Evolutionary conservation across 495 filamentous ascomycete genomes (phyloP).

Genomic region (Penicillium taxi): DNA sequence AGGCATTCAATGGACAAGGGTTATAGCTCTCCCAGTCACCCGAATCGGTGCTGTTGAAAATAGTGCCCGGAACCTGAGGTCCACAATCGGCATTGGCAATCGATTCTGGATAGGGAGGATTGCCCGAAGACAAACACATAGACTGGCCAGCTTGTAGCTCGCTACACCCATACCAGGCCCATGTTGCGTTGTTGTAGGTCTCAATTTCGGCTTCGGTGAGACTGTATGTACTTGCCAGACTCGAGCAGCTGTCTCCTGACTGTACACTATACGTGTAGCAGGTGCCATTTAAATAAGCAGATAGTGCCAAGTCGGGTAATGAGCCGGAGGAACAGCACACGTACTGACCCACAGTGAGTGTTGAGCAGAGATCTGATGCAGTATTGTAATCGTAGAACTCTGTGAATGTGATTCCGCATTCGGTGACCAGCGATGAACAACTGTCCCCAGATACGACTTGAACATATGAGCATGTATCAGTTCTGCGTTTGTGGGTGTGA

Average conservation of each 20-base stretch:
- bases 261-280: not conserved
- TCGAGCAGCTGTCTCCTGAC: not conserved
- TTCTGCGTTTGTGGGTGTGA: too few relatives aligned
- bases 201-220: not conserved
- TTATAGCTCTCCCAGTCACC: not conserved
- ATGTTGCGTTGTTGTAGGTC: not conserved
- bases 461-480: too few relatives aligned
- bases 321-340: constrained; percentile 1
- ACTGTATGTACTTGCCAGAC: not conserved
- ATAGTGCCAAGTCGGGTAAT: not conserved
- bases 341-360: not conserved
- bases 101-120: not conserved
- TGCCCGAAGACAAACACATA: constrained; percentile 7
- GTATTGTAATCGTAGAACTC: not conserved
- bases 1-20: constrained; percentile 26
- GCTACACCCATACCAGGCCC: not conserved
- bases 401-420: not conserved
- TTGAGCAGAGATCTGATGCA: not conserved
- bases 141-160: not conserved
- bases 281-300: not conserved
- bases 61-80: constrained; percentile 1
- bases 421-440: not conserved
- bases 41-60: not conserved
- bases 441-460: not conserved
- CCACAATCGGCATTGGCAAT: constrained; percentile 1